Evolutionary conservation across 2,329 filamentous ascomycete species (phyloP), one percentile per base, ranked within the genome.

Genomic region (Microdochium paspali): DNA sequence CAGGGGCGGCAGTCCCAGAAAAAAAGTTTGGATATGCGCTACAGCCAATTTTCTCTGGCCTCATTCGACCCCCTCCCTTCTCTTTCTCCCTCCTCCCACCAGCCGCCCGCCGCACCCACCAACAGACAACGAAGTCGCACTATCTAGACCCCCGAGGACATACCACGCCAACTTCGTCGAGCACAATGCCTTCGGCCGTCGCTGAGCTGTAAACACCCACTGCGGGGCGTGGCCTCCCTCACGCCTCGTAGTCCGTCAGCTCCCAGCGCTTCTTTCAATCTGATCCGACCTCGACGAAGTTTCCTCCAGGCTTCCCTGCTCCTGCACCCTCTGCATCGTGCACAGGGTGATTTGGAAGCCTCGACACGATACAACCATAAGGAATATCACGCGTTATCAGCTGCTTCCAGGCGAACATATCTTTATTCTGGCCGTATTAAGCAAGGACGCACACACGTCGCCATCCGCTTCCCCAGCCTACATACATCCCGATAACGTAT

Each of bases 171-270:
- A 80, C 82, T 84, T 83, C 75, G 82, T 86, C 84, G 82, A 85
- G 74, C 75, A 71, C 56, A 64, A 75, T 82, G 79, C 80, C 80
- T 79, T 80, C 76, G 82, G 82, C 84, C 76, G 74, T 85, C 84
- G 84, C 82, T 87, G 84, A 85, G 85, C 87, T 91, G 85, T 94
- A 90, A 90, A 88, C 79, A 71, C 79, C 82, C 82, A 84, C 85
- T 90, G 81, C 83, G 83, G 82, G 80, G 74, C 72, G 68, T 69
- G 67, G 64, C 58, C 61, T 61, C 65, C 62, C 66, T 68, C 70
- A 61, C 76, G 79, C 80, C 79, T 78, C 79, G 82, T 80, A 90
- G 87, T 88, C 85, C 84, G 82, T 81, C 85, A 89, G 86, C 84
- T 85, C 84, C 73, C 23, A 21, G 35, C 81, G 84, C 89, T 76